Evolutionary conservation across 75 land plant genomes (phyloP), one percentile per base, ranked within the genome.

Genomic region (Ceratopteris richardii): DNA sequence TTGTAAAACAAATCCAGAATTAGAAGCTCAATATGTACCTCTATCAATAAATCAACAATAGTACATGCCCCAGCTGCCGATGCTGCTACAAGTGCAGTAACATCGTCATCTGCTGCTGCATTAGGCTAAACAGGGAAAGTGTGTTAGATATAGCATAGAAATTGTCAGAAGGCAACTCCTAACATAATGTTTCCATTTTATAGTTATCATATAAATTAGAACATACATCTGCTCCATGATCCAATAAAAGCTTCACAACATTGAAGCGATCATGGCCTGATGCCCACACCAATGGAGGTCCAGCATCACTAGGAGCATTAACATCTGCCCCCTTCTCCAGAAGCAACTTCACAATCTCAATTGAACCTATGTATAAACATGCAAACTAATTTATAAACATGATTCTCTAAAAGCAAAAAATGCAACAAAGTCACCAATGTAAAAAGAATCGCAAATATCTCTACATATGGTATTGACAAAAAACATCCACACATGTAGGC

Each of bases 261-360:
- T 84, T 77, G 16, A 47, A 57, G 60, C 79, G 83, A 1, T 63
- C 86, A 80, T 90, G 88, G 52, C 99, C 99, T 42, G 99, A 88
- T 60, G 99, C 99, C 99, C 99, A 95, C 40, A 95, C 68, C 29
- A 90, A 58, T 14, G 99, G 96, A 25, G 88, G 69, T n/a, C 99
- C 99, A 56, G 99, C 80, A 80, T 83, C 86, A 77, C 99, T 90
- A 65, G 84, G 68, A 54, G 75, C 66, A 65, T 90, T 82, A 58
- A 84, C 79, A 67, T 80, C 74, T 57, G 71, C 74, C 23, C 80
- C 99, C 60, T 74, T 84, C 11, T 82, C 71, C 6, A 95, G 66
- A 33, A 95, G 63, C 22, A 78, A 51, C 16, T 51, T 70, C 29
- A 95, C 64, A 76, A 94, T 66, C 58, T 94, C 88, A 57, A 80